Percentiles rank a stretch among this genome's conserved stretches.
Evolutionary conservation across 345 rosid species (phyloP).

Genomic region (Citrus reticulata): DNA sequence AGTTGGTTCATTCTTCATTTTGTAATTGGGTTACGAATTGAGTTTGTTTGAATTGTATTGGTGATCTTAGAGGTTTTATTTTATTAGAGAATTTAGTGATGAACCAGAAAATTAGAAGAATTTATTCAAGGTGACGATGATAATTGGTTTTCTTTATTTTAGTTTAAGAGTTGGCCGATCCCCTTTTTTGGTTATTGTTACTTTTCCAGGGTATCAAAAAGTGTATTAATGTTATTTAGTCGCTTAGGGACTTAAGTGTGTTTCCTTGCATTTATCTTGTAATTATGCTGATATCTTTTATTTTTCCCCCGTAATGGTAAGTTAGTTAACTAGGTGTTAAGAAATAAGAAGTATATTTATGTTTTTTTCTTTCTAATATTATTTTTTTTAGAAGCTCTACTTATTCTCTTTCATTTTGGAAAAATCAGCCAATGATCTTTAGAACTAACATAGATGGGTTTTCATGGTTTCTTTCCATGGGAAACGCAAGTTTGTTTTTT

Average conservation of each 20-base stretch:
- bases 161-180: neutral
- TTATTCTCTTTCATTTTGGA: neutral
- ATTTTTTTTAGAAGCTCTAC: neutral
- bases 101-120: neutral
- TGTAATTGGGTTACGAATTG: neutral
- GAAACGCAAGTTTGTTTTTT: too few species aligned
- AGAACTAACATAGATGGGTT: neutral
- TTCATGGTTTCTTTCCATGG: neutral
- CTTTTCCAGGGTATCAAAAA: neutral
- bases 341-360: too few species aligned
- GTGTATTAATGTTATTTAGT: neutral
- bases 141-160: too few species aligned
- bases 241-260: neutral
- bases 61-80: neutral
- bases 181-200: neutral
- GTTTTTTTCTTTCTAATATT: neutral
- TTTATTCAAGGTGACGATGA: neutral
- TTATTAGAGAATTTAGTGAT: neutral
- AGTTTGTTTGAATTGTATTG: neutral
- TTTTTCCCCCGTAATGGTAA: too few species aligned
- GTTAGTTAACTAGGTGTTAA: too few species aligned
- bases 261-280: too few species aligned
- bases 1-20: neutral
- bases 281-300: too few species aligned
- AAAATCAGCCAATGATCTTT: neutral